Conservation (phyloP, 2,329 filamentous ascomycete genomes). For the Aspergillus bombycis region DNA sequence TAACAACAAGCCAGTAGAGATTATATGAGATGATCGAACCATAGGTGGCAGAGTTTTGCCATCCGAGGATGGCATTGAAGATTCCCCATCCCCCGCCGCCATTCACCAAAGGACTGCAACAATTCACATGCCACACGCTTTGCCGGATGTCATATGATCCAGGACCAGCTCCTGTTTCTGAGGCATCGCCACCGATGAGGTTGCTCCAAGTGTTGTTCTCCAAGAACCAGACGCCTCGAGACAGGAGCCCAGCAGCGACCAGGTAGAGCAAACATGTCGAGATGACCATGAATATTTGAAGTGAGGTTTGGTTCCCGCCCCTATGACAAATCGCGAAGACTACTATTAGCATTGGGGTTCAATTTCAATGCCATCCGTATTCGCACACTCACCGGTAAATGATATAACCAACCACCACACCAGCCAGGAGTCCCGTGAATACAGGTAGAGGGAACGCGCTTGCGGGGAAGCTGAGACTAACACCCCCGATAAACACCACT, state of each 20-base stretch:
- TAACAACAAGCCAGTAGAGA: constrained; percentile 78
- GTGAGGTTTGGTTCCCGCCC: constrained; percentile 62
- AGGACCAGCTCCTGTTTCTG: constrained; percentile 66
- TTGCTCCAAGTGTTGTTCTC: constrained; percentile 70
- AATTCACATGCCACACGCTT: constrained; percentile 84
- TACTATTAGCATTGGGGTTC: neutral
- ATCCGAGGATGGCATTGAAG: constrained; percentile 83
- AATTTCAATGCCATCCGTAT: neutral
- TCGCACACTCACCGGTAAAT: constrained; percentile 69
- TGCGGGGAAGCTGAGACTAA: constrained; percentile 60
- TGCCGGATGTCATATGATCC: constrained; percentile 79
- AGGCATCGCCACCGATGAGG: constrained; percentile 57
- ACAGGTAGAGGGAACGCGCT: constrained; percentile 59
- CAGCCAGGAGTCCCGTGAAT: constrained; percentile 70
- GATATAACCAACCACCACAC: constrained; percentile 67
- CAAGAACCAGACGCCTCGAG: constrained; percentile 72
- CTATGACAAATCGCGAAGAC: constrained; percentile 27
- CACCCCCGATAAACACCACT: constrained; percentile 23
- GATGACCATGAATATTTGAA: constrained; percentile 75
- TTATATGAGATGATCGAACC: constrained; percentile 88
- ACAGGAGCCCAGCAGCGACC: constrained; percentile 80
- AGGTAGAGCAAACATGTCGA: constrained; percentile 84
- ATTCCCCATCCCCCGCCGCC: constrained; percentile 82
- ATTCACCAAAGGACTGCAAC: constrained; percentile 73
- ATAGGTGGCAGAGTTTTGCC: constrained; percentile 86